Evolutionary conservation across 2,329 filamentous ascomycete genomes (phyloP).

Genomic region (Fusarium albosuccineum): DNA sequence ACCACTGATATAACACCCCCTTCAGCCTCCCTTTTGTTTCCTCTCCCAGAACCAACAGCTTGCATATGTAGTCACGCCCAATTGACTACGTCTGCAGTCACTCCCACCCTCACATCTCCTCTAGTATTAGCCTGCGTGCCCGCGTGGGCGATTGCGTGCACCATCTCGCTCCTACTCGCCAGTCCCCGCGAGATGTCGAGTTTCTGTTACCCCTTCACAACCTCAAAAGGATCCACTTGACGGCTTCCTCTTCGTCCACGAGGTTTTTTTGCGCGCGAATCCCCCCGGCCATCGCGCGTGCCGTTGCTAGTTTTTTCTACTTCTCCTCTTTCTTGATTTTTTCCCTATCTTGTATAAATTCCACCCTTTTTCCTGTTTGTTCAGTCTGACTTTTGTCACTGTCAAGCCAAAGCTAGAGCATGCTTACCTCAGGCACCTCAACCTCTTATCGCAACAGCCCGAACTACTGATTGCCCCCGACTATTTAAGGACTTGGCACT

Average conservation of each 20-base stretch:
- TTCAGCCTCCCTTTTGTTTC: neutral
- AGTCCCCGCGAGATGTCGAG: slow-evolving; percentile 43
- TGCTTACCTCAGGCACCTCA: slow-evolving; percentile 18
- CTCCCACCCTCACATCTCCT: slow-evolving; percentile 13
- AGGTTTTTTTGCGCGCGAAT: slow-evolving; percentile 40
- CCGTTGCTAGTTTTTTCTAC: slow-evolving; percentile 28
- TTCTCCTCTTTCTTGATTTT: slow-evolving; percentile 11
- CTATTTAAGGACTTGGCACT: neutral
- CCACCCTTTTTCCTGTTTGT: neutral
- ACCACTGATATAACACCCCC: slow-evolving; percentile 10
- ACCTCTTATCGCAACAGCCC: slow-evolving; percentile 26
- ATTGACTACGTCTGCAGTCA: neutral
- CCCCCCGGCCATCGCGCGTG: slow-evolving; percentile 28
- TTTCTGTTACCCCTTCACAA: slow-evolving; percentile 51
- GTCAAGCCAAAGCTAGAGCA: neutral
- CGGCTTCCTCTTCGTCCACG: slow-evolving; percentile 41
- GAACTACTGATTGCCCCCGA: neutral
- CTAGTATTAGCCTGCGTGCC: slow-evolving; percentile 17
- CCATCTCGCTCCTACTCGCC: slow-evolving; percentile 40
- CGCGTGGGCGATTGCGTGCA: slow-evolving; percentile 33
- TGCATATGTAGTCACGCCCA: neutral
- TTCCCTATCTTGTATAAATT: slow-evolving; percentile 3
- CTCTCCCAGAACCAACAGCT: neutral
- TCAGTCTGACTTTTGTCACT: neutral
- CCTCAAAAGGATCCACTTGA: slow-evolving; percentile 48